Base-by-base conservation (phyloP, 805 yeast genomes). In the Sugiyamaella mastotermitis region DNA sequence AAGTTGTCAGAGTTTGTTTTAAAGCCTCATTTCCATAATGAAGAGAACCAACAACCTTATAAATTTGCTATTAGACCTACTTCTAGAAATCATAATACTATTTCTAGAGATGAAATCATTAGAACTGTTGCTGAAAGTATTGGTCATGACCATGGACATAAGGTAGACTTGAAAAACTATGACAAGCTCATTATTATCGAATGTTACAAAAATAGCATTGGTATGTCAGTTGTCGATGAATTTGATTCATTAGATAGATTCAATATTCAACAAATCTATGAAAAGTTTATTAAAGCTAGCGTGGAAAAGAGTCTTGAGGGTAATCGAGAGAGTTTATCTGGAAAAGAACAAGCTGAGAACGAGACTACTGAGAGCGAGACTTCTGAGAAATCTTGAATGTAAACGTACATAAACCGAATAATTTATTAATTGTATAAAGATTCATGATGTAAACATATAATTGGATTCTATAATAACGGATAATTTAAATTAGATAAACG, bases 191-290 rank as follows among this genome's bases (percentile, higher is more conserved):
- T 92, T 33, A 55, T 90, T 37, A 82, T 92, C 2, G 95, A 86
- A 57, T 83, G 96, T 55, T 90, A 80, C 63, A 90, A 88, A 64
- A 82, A 76, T 46, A 83, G 83, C 45, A 72, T 92, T 23, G 98
- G 98, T 5, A 78, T 85, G 74, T 70, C 92, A 47, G 90, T 87
- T 4, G 86, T 85, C 1, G 72, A 74, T 39, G 73, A 74, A 40
- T 85, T 75, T 51, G 77, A 73, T 16, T 62, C 68, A 46, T 69
- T 72, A 43, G 78, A 75, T 50, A 79, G 78, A 53, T 86, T 72
- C 61, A 92, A 92, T 55, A 61, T 92, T 29, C 90, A 85, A 54
- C 94, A 83, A 62, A 80, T 90, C 18, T 41, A 26, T 21, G 48
- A 48, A 20, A n/a, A n/a, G n/a, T n/a, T n/a, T n/a, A n/a, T n/a